Evolutionary conservation across 2,329 filamentous ascomycete genomes (phyloP).

Genomic region (Nigrospora oryzae): DNA sequence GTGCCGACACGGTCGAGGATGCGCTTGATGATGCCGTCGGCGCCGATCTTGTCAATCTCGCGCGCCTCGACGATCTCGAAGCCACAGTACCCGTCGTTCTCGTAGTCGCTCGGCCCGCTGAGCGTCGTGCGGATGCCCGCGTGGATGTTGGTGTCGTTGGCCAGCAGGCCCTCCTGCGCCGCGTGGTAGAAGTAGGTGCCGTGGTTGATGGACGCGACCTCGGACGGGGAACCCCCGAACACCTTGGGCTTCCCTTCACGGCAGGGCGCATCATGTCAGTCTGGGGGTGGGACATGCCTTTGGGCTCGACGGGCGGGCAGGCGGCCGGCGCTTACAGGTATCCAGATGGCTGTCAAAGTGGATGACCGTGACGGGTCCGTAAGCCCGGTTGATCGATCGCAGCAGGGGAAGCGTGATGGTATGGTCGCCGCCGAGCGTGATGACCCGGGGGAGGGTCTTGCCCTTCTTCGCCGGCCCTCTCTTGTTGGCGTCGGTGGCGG

Average conservation of each 20-base stretch:
- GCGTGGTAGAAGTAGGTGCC: constrained; percentile 88
- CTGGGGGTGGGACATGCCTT: neutral
- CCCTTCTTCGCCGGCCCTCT: constrained; percentile 58
- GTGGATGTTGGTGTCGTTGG: constrained; percentile 80
- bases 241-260: constrained; percentile 72
- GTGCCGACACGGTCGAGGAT: constrained; percentile 70
- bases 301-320: neutral
- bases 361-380: constrained; percentile 52
- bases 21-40: constrained; percentile 67
- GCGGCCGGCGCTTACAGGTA: constrained; percentile 44
- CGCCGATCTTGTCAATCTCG: constrained; percentile 42
- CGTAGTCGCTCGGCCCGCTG: constrained; percentile 70
- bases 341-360: constrained; percentile 59
- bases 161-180: constrained; percentile 65
- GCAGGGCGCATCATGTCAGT: neutral
- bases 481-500: constrained; percentile 59
- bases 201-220: constrained; percentile 73
- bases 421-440: constrained; percentile 63
- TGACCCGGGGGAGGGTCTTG: constrained; percentile 70
- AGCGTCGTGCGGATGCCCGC: constrained; percentile 80
- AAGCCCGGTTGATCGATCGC: constrained; percentile 50
- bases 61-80: constrained; percentile 74
- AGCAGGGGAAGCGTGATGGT: constrained; percentile 54
- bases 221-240: constrained; percentile 71
- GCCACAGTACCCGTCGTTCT: constrained; percentile 77